phyloP scores from a whole-genome alignment of 495 filamentous ascomycete genomes.

The Aspergillus coremiiformis region DNA sequence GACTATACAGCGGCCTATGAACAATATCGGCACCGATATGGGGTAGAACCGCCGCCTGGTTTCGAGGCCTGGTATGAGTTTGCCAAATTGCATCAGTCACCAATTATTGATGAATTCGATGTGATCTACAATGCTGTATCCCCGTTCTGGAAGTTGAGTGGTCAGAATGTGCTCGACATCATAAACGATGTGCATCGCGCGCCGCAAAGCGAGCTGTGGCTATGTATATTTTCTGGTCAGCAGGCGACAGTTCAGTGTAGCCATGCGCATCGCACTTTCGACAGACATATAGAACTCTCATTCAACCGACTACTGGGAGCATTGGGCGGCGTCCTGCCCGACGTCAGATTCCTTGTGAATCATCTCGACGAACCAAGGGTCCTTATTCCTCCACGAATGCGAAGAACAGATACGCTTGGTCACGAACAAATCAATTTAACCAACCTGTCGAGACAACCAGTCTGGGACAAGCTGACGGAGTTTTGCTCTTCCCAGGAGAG shows the following conservation, averaged over 20 bases:
- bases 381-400: background rate
- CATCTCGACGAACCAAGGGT: constrained; percentile 9
- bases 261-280: constrained; percentile 1
- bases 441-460: background rate
- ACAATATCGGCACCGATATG: constrained; percentile 48
- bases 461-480: constrained; percentile 3
- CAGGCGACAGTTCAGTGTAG: background rate
- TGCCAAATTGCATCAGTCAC: constrained; percentile 44
- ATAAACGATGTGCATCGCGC: background rate
- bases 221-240: constrained; percentile 1
- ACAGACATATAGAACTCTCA: background rate
- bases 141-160: constrained; percentile 1
- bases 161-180: background rate
- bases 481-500: background rate
- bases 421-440: background rate
- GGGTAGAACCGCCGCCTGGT: constrained; percentile 49
- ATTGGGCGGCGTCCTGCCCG: background rate
- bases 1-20: constrained; percentile 36
- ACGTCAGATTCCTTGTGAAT: constrained; percentile 7
- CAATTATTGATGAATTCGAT: constrained; percentile 55
- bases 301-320: background rate
- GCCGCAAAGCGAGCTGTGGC: constrained; percentile 1
- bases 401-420: background rate
- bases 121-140: background rate
- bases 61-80: constrained; percentile 63